A percentile compares a stretch with the other conserved stretches of the same genome.
Evolutionary conservation across 495 filamentous ascomycete genomes (phyloP).

Genomic region (Xylaria palmicola): DNA sequence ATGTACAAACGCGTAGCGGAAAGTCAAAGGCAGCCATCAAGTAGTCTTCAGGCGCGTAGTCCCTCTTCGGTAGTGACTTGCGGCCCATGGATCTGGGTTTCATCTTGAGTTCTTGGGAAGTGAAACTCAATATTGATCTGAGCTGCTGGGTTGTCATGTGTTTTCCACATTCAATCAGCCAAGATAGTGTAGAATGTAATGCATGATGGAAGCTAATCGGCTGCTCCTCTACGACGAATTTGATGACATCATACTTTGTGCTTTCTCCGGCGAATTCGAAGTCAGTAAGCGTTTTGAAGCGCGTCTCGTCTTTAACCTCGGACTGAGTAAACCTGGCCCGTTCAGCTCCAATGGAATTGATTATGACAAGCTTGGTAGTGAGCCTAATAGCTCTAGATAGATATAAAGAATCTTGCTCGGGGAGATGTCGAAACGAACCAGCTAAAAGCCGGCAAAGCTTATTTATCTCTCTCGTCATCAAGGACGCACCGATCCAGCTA

Average conservation of each 20-base stretch:
- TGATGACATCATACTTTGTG: conserved; percentile 68
- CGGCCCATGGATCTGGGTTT: conserved; percentile 55
- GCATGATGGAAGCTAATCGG: conserved; percentile 98
- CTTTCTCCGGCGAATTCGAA: conserved; percentile 75
- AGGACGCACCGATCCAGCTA: conserved; percentile 92
- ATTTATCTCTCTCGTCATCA: conserved; percentile 94
- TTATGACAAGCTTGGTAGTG: conserved; percentile 72
- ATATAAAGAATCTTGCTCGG: conserved; percentile 58
- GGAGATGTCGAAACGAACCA: conserved; percentile 72
- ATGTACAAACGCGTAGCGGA: conserved; percentile 88
- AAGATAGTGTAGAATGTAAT: conserved; percentile 94
- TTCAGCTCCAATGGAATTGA: conserved; percentile 87
- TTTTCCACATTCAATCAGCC: conserved; percentile 89
- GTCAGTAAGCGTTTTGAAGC: conserved; percentile 71
- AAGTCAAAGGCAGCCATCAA: conserved; percentile 89
- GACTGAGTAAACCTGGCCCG: conserved; percentile 80
- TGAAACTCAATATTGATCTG: conserved; percentile 62
- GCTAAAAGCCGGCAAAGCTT: conserved; percentile 83
- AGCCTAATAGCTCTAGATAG: conserved; percentile 72
- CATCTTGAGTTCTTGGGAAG: conserved; percentile 56
- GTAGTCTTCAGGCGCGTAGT: conserved; percentile 68
- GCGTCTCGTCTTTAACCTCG: conserved; percentile 80
- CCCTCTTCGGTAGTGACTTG: conserved; percentile 49
- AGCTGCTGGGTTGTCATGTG: conserved; percentile 66
- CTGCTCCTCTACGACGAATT: conserved; percentile 82